Base-by-base conservation (phyloP, 2,329 filamentous ascomycete species). In the Neofusicoccum kwambonambiense region DNA sequence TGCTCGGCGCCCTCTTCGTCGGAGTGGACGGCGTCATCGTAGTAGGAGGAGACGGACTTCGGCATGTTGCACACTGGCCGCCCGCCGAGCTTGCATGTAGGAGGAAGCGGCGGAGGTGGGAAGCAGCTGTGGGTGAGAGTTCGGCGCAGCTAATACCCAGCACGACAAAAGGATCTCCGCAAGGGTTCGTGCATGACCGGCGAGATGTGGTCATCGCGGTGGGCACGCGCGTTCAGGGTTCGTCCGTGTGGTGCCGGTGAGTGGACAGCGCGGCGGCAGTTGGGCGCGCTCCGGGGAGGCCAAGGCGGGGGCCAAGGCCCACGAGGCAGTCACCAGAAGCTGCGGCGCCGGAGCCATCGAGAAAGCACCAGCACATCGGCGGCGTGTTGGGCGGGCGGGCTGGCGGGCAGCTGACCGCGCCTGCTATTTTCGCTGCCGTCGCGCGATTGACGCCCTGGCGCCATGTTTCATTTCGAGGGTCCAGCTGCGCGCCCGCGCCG, bases 11-110 rank as follows among this genome's bases (percentile, higher is more conserved):
- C 72, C 64, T 75, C 72, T 65, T 75, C 73, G 65, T 76, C 71
- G 62, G 72, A 69, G 69, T 68, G 66, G 56, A 68, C 66, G 67
- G 73, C 72, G 66, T 77, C 67, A 66, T 74, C 78, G 64, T 70
- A 74, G 67, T 72, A 77, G 17, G 76, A 77, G 50, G 68, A 71
- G 45, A 72, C 68, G 9, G 76, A 77, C 68, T 73, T 75, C 65
- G 75, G 71, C 75, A 77, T 77, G 65, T 70, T 69, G 70, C 50
- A 31, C 12, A 17, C 12, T 27, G 37, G 35, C 4, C 34, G 27
- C 42, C 41, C 56, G 39, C 56, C n/a, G 17, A 19, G 42, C 17
- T 45, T n/a, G 56, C 41, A 44, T 13, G 6, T 22, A 19, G 42
- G 6, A 42, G 35, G 34, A 47, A 41, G n/a, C 4, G 37, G 35